These are phyloP conservation scores for Neurospora sp. DNA, from an alignment of 495 filamentous ascomycete genomes.

Conservation along the genomic window DNA sequence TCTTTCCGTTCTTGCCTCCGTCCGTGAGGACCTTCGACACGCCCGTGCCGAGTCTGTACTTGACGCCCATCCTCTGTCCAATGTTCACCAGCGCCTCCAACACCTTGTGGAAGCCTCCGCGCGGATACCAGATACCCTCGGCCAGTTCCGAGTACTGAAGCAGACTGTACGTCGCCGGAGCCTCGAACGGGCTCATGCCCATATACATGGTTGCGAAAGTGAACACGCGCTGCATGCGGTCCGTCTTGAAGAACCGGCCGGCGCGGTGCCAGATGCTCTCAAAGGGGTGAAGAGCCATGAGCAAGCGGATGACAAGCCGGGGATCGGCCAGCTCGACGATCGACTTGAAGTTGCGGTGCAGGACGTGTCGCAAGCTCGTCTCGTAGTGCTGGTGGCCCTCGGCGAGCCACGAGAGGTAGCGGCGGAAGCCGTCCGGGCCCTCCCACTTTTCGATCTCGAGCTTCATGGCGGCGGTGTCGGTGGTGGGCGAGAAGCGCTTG, in stretches of 20 bases:
- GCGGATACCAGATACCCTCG: slow-evolving; percentile 66
- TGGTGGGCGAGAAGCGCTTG: slow-evolving; percentile 45
- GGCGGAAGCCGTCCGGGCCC: slow-evolving; percentile 51
- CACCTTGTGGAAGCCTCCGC: slow-evolving; percentile 55
- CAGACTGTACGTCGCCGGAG: slow-evolving; percentile 60
- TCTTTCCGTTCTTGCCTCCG: slow-evolving; percentile 22
- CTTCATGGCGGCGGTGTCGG: slow-evolving; percentile 54
- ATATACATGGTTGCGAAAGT: slow-evolving; percentile 73
- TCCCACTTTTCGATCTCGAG: slow-evolving; percentile 56
- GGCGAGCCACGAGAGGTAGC: slow-evolving; percentile 50
- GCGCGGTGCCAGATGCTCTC: slow-evolving; percentile 52
- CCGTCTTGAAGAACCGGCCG: slow-evolving; percentile 52
- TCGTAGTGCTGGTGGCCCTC: slow-evolving; percentile 59
- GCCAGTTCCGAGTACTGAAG: slow-evolving; percentile 63
- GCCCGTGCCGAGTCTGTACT: slow-evolving; percentile 44
- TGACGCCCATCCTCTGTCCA: slow-evolving; percentile 44
- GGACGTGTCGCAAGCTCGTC: slow-evolving; percentile 46
- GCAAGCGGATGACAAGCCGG: slow-evolving; percentile 39
- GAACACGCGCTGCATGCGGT: slow-evolving; percentile 54
- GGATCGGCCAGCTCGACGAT: slow-evolving; percentile 41
- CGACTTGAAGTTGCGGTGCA: slow-evolving; percentile 51
- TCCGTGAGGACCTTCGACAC: slow-evolving; percentile 39
- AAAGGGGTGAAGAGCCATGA: slow-evolving; percentile 49
- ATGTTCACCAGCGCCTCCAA: slow-evolving; percentile 45
- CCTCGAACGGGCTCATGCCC: slow-evolving; percentile 65